phyloP scores from a whole-genome alignment of 2,329 filamentous ascomycete species.

The Talaromyces funiculosus region DNA sequence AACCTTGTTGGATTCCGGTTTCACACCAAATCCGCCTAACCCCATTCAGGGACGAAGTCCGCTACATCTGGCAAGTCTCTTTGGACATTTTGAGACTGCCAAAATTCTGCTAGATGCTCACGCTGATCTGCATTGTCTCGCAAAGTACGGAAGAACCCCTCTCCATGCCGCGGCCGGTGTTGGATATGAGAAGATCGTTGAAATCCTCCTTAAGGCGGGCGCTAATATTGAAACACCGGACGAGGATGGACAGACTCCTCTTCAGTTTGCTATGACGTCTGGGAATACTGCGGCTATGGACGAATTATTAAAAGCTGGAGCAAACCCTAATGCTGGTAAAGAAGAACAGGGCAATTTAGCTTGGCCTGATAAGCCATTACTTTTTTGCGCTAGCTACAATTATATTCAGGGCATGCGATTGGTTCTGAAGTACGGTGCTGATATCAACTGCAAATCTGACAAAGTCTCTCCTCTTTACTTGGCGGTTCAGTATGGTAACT shows the following conservation, averaged over 20 bases:
- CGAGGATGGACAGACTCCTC: background rate
- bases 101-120: background rate
- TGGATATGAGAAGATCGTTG: background rate
- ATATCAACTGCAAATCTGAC: background rate
- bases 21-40: background rate
- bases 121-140: background rate
- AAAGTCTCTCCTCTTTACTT: background rate
- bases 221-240: background rate
- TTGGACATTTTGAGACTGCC: background rate
- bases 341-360: background rate
- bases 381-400: background rate
- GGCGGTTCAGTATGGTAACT: background rate
- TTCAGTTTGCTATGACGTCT: background rate
- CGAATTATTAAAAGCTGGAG: background rate
- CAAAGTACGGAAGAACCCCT: background rate
- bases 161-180: background rate
- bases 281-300: background rate
- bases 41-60: background rate
- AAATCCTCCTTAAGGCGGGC: background rate
- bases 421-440: background rate
- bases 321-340: background rate
- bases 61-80: background rate
- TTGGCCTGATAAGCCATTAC: background rate
- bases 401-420: background rate
- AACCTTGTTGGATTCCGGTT: background rate